phyloP scores from a whole-genome alignment of 2,329 filamentous ascomycete genomes.

The Diplodia sapinea region DNA sequence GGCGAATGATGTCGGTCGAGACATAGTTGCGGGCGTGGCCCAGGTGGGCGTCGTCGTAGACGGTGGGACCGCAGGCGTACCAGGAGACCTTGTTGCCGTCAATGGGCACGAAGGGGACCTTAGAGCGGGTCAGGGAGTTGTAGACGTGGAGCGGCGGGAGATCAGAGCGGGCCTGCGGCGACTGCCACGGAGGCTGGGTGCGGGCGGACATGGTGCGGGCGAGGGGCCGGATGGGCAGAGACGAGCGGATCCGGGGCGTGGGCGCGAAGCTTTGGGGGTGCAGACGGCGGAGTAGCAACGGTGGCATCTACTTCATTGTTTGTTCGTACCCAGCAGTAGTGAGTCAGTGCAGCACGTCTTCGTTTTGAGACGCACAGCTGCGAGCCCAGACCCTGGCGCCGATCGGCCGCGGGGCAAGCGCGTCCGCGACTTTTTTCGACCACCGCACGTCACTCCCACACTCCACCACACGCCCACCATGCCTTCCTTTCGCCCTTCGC shows the following conservation, averaged over 20 bases:
- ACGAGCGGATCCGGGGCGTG: slow-evolving; percentile 32
- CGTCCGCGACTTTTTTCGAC: slow-evolving; percentile 27
- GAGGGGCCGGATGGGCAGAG: slow-evolving; percentile 37
- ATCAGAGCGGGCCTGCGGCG: slow-evolving; percentile 40
- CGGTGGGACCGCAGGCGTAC: slow-evolving; percentile 90
- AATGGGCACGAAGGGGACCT: slow-evolving; percentile 75
- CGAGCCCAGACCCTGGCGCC: slow-evolving; percentile 20
- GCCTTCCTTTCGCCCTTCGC: slow-evolving; percentile 58
- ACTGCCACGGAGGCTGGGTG: slow-evolving; percentile 49
- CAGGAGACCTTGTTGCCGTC: slow-evolving; percentile 75
- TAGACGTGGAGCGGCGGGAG: slow-evolving; percentile 72
- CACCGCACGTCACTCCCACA: slow-evolving; percentile 2
- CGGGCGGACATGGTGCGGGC: slow-evolving; percentile 41
- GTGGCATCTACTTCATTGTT: slow-evolving; percentile 31
- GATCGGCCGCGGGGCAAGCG: slow-evolving; percentile 28
- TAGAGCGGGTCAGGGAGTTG: slow-evolving; percentile 78
- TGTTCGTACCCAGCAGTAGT: slow-evolving; percentile 5
- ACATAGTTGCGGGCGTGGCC: slow-evolving; percentile 91
- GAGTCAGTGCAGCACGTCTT: slow-evolving; percentile 28
- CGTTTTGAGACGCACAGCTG: slow-evolving; percentile 14
- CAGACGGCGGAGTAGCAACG: slow-evolving; percentile 31
- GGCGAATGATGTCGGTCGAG: slow-evolving; percentile 83
- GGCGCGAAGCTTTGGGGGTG: slow-evolving; percentile 35
- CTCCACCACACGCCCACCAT: slow-evolving; percentile 6
- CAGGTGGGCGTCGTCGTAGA: slow-evolving; percentile 78